Evolutionary conservation across 2,329 filamentous ascomycete species (phyloP).

Genomic region (Chaetomiaceae sp.): DNA sequence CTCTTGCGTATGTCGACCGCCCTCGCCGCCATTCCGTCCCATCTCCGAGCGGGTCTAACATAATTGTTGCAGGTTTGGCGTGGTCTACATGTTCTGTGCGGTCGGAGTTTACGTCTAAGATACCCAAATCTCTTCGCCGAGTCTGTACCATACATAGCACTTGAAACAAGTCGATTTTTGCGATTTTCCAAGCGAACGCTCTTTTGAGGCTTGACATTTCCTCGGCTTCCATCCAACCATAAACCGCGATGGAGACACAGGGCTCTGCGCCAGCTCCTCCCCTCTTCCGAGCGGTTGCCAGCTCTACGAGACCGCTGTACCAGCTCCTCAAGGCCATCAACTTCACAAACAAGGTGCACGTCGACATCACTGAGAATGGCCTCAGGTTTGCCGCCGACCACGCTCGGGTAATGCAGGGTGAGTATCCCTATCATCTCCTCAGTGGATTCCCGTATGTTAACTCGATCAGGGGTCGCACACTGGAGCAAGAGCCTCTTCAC

Average conservation of each 20-base stretch:
- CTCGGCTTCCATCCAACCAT: background rate
- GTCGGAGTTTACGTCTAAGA: constrained; percentile 95
- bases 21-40: background rate
- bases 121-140: constrained; percentile 34
- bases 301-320: constrained; percentile 71
- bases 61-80: constrained; percentile 65
- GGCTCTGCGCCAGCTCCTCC: constrained; percentile 34
- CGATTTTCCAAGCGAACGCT: constrained; percentile 1
- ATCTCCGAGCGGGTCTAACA: constrained; percentile 12
- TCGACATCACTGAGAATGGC: constrained; percentile 78
- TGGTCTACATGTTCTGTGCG: constrained; percentile 98
- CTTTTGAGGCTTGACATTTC: constrained; percentile 7
- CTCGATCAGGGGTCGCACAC: constrained; percentile 63
- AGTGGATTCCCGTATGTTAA: constrained; percentile 28
- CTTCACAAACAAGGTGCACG: constrained; percentile 54
- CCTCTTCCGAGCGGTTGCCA: constrained; percentile 71
- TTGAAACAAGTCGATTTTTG: constrained; percentile 26
- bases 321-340: constrained; percentile 56
- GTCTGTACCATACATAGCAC: constrained; percentile 35
- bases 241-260: constrained; percentile 20
- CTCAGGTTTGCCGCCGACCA: constrained; percentile 87
- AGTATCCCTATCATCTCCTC: constrained; percentile 19
- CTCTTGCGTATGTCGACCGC: constrained; percentile 69
- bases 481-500: constrained; percentile 87
- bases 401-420: constrained; percentile 86